These are phyloP conservation scores for Fulvia fulva DNA, from an alignment of 2,329 filamentous ascomycete species.

Conservation along the genomic window DNA sequence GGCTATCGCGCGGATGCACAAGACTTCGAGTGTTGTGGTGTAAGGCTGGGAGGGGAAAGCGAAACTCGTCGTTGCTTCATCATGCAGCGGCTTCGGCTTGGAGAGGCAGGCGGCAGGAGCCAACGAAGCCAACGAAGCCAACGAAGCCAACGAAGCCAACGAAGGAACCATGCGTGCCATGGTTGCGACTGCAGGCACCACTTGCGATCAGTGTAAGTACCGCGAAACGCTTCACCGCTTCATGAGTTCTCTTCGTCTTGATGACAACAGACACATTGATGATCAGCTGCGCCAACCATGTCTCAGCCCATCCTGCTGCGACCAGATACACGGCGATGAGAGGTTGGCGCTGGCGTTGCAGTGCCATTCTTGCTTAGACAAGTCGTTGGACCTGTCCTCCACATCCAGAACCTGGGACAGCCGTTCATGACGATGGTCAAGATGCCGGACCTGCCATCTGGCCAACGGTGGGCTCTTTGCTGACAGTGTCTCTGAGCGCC, in stretches of 20 bases:
- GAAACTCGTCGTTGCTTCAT: background rate
- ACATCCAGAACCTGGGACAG: slow-evolving; percentile 6
- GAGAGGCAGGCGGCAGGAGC: background rate
- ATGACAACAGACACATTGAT: background rate
- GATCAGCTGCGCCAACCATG: background rate
- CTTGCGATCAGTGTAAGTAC: background rate
- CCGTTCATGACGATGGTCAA: slow-evolving; percentile 7
- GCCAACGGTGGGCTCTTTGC: slow-evolving; percentile 1
- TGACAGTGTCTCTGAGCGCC: slow-evolving; percentile 16
- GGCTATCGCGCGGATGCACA: background rate
- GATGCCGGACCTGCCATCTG: slow-evolving; percentile 2
- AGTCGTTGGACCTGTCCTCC: background rate
- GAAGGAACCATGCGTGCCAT: background rate
- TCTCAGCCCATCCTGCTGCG: background rate
- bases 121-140: background rate
- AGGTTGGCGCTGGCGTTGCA: background rate
- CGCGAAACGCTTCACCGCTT: background rate
- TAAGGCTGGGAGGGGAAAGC: background rate
- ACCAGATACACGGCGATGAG: background rate
- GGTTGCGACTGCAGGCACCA: background rate
- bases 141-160: background rate
- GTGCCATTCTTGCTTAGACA: background rate
- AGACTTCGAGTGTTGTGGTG: background rate
- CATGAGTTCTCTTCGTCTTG: background rate
- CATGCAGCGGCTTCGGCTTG: background rate